Percentiles rank a stretch among this genome's conserved stretches.
Evolutionary conservation across 1,284 basidiomycete genomes (phyloP).

Genomic region (Vanrija sp.): DNA sequence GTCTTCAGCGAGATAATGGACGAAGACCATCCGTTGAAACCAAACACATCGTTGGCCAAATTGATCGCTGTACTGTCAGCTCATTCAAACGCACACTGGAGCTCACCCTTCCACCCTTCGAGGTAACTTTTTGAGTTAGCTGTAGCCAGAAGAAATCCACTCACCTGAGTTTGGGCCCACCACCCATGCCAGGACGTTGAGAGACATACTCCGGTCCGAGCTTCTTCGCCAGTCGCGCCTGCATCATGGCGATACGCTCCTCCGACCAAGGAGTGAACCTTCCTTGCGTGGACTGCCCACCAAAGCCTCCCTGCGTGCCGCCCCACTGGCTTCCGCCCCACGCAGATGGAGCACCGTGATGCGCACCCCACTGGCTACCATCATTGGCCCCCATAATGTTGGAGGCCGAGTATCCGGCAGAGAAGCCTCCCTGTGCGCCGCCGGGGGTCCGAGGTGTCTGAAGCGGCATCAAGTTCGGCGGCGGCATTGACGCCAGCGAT

Average conservation of each 20-base stretch:
- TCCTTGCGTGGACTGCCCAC: not conserved
- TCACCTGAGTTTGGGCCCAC: constrained; percentile 65
- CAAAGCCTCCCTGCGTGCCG: not conserved
- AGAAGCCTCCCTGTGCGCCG: not conserved
- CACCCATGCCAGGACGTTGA: constrained; percentile 80
- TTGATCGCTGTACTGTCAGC: constrained; percentile 62
- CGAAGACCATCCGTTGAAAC: constrained; percentile 96
- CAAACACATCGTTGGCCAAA: constrained; percentile 96
- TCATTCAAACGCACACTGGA: not conserved
- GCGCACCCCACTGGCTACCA: constrained; percentile 10
- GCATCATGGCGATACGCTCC: constrained; percentile 65
- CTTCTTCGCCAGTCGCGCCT: constrained; percentile 77
- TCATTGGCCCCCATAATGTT: not conserved
- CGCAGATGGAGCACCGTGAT: constrained; percentile 6
- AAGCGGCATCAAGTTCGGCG: constrained; percentile 8
- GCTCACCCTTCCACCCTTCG: constrained; percentile 80
- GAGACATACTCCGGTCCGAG: constrained; percentile 92
- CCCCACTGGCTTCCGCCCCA: not conserved
- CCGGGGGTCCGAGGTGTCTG: constrained; percentile 8
- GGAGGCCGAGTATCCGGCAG: not conserved
- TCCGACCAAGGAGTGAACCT: constrained; percentile 50
- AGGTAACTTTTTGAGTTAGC: constrained; percentile 64
- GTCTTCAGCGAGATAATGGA: constrained; percentile 72
- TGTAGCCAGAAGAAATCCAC: constrained; percentile 2
- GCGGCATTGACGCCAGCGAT: constrained; percentile 1